phyloP scores from a whole-genome alignment of 257 asterid species.

The Solanum paucissectum region DNA sequence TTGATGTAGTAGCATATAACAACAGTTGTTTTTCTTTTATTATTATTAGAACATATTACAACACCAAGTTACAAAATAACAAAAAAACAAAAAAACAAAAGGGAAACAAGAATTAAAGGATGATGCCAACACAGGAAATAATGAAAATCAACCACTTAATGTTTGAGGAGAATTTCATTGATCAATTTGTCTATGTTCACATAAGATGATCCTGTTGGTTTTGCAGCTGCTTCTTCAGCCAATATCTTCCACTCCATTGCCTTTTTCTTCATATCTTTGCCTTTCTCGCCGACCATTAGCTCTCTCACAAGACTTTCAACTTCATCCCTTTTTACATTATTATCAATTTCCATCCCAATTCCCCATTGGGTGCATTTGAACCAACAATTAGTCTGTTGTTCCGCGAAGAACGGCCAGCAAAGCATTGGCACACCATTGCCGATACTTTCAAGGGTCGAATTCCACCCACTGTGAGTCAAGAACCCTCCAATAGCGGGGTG shows the following conservation, averaged over 20 bases:
- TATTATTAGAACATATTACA: background rate
- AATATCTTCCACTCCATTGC: constrained; percentile 5
- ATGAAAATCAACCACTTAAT: background rate
- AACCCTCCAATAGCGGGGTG: constrained; percentile 8
- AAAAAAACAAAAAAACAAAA: background rate
- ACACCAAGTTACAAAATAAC: background rate
- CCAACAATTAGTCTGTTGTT: constrained; percentile 6
- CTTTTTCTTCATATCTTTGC: constrained; percentile 1
- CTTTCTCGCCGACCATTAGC: constrained; percentile 2
- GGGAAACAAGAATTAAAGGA: background rate
- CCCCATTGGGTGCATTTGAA: constrained; percentile 2
- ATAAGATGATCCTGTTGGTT: background rate
- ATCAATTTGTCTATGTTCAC: background rate
- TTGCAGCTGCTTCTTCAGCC: background rate
- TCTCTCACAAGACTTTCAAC: constrained; percentile 8
- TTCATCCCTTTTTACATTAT: constrained; percentile 2
- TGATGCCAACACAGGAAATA: background rate
- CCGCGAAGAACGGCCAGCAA: constrained; percentile 17
- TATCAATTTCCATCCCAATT: constrained; percentile 9
- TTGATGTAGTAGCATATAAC: background rate
- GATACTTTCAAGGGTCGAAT: constrained; percentile 9
- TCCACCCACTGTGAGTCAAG: constrained; percentile 13
- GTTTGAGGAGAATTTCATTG: background rate
- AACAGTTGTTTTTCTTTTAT: background rate
- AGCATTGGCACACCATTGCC: constrained; percentile 12